Conservation (phyloP, 1,284 basidiomycete genomes). For the Apiotrichum akiyoshidainum region DNA sequence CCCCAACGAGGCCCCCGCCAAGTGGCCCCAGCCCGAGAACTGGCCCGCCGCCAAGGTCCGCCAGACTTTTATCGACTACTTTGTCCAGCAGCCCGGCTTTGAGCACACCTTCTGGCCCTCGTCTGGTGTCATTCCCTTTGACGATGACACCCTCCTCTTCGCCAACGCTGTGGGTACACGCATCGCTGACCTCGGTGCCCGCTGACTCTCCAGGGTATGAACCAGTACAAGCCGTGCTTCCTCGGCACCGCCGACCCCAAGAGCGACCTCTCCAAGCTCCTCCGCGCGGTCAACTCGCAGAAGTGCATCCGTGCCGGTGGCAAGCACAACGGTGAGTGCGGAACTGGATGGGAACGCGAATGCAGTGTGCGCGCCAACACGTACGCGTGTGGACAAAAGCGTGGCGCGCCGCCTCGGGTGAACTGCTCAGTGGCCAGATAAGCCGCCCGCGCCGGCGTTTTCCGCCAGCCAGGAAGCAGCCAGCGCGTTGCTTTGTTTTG, state of each 20-base stretch:
- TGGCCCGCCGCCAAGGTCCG: conserved; percentile 71
- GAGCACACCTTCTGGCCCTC: conserved; percentile 91
- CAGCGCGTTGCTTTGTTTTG: no score
- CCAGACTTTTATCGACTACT: conserved; percentile 74
- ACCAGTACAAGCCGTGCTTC: conserved; percentile 97
- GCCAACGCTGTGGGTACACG: conserved; percentile 71
- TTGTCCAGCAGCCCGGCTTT: conserved; percentile 59
- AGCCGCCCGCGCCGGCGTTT: neutral
- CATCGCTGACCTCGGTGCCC: neutral
- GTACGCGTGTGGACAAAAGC: neutral
- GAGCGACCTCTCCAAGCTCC: conserved; percentile 82
- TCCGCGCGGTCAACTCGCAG: conserved; percentile 91
- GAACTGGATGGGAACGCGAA: neutral
- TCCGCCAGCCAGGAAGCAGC: no score
- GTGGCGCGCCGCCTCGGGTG: neutral
- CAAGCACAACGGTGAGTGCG: conserved; percentile 82
- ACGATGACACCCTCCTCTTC: conserved; percentile 94
- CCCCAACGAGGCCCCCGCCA: conserved; percentile 40
- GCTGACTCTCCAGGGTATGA: conserved; percentile 65
- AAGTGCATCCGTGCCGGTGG: conserved; percentile 98
- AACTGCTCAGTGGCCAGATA: neutral
- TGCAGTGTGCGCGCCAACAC: neutral
- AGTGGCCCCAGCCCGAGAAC: conserved; percentile 51
- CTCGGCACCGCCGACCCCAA: conserved; percentile 90
- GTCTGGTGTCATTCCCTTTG: conserved; percentile 90